phyloP scores from a whole-genome alignment of 2,329 filamentous ascomycete genomes.

The Paracoccidioides lutzii region DNA sequence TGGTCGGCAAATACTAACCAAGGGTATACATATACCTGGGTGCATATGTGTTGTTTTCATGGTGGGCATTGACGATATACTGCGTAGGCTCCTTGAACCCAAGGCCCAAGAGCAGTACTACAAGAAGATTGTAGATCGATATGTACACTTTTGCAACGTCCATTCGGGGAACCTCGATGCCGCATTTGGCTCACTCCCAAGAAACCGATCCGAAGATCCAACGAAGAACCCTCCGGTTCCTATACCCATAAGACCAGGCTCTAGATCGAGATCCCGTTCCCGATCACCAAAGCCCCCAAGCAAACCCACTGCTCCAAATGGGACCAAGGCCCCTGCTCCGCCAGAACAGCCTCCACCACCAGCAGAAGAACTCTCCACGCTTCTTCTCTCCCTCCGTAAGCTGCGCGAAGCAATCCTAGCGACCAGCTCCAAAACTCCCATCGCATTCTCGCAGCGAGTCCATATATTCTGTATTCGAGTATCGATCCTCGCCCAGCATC shows the following conservation, averaged over 20 bases:
- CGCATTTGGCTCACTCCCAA: slow-evolving; percentile 55
- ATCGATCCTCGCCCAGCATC: slow-evolving; percentile 66
- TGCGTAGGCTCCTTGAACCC: slow-evolving; percentile 52
- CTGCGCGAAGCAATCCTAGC: slow-evolving; percentile 78
- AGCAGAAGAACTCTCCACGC: slow-evolving; percentile 54
- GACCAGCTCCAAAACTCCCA: slow-evolving; percentile 53
- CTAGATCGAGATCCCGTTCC: slow-evolving; percentile 4
- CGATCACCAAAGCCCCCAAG: slow-evolving; percentile 6
- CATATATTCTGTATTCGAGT: slow-evolving; percentile 87
- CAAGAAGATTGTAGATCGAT: slow-evolving; percentile 72
- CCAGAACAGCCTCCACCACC: slow-evolving; percentile 20
- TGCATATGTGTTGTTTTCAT: not conserved
- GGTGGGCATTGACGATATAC: slow-evolving; percentile 3
- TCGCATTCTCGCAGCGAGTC: slow-evolving; percentile 73
- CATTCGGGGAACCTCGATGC: slow-evolving; percentile 60
- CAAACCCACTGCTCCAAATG: slow-evolving; percentile 1
- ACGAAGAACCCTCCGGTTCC: slow-evolving; percentile 28
- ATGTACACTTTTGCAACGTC: slow-evolving; percentile 76
- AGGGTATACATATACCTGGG: not conserved
- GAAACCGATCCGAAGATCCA: slow-evolving; percentile 26
- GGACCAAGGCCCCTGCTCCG: slow-evolving; percentile 5
- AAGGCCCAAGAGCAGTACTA: slow-evolving; percentile 79
- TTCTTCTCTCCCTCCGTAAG: slow-evolving; percentile 78
- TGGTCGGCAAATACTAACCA: slow-evolving; percentile 6
- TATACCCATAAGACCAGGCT: slow-evolving; percentile 9